Evolutionary conservation across 345 rosid genomes (phyloP).

Genomic region (Bruguiera sexangula): DNA sequence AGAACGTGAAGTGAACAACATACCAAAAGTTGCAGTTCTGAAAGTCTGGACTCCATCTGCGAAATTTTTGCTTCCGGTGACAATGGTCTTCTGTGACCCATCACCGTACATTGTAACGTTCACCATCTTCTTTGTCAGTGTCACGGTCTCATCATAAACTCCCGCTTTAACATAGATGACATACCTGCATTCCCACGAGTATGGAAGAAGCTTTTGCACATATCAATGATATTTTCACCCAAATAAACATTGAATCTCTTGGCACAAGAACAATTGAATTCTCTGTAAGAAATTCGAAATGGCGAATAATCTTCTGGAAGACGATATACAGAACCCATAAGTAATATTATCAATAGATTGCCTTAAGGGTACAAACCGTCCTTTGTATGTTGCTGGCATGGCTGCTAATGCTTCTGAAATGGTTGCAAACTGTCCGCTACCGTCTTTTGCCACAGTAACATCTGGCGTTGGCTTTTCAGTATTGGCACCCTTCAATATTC

Average conservation of each 20-base stretch:
- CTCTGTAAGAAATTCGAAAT: too few relatives aligned
- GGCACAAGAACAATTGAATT: too few relatives aligned
- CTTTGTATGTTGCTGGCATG: slow-evolving; percentile 49
- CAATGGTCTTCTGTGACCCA: slow-evolving; percentile 74
- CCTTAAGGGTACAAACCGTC: slow-evolving; percentile 40
- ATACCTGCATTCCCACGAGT: slow-evolving; percentile 38
- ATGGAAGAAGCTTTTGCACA: background rate
- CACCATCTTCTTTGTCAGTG: slow-evolving; percentile 42
- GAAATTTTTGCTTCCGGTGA: slow-evolving; percentile 59
- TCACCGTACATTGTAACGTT: slow-evolving; percentile 73
- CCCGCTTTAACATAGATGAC: slow-evolving; percentile 70
- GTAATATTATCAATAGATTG: too few relatives aligned
- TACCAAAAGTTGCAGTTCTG: slow-evolving; percentile 67
- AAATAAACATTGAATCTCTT: too few relatives aligned
- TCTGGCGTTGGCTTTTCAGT: slow-evolving; percentile 41
- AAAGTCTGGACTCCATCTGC: slow-evolving; percentile 56
- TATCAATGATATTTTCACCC: too few relatives aligned
- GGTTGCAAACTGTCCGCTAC: slow-evolving; percentile 68
- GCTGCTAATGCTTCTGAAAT: slow-evolving; percentile 60
- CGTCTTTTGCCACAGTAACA: slow-evolving; percentile 71
- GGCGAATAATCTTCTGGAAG: too few relatives aligned
- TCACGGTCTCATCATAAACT: slow-evolving; percentile 58
- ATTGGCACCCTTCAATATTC: slow-evolving; percentile 41
- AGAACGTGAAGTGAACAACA: background rate
- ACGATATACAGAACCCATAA: too few relatives aligned